A percentile compares a stretch with the other conserved stretches of the same genome.
These are phyloP conservation scores for Cicer pinnatifidum DNA, from an alignment of 306 rosid genomes.

Conservation along the genomic window DNA sequence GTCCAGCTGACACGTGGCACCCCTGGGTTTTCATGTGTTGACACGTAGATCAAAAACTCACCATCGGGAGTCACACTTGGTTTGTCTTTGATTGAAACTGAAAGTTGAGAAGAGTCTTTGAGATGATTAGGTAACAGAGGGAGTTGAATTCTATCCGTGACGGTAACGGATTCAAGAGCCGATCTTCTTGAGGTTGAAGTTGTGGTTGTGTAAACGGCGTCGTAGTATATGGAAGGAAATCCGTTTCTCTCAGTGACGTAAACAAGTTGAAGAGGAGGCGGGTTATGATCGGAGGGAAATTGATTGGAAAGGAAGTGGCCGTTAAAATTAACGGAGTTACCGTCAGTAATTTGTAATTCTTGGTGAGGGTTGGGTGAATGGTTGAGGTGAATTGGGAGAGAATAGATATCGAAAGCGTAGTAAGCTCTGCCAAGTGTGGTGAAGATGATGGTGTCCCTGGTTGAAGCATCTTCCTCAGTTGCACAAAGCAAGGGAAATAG, in stretches of 20 bases:
- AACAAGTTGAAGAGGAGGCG: conserved; percentile 51
- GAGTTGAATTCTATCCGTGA: conserved; percentile 56
- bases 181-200: conserved; percentile 43
- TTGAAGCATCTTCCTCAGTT: conserved; percentile 30
- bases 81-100: conserved; percentile 69
- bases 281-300: conserved; percentile 10
- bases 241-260: conserved; percentile 80
- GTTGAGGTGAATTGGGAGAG: conserved; percentile 48
- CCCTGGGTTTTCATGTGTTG: conserved; percentile 73
- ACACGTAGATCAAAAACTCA: conserved; percentile 60
- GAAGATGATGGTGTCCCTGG: conserved; percentile 61
- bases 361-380: conserved; percentile 11
- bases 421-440: conserved; percentile 65
- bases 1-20: conserved; percentile 70
- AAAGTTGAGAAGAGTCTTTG: not conserved
- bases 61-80: conserved; percentile 60
- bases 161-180: conserved; percentile 43
- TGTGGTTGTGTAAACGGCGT: conserved; percentile 46
- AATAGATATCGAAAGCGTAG: conserved; percentile 71
- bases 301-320: conserved; percentile 67
- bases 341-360: conserved; percentile 76
- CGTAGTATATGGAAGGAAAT: conserved; percentile 61
- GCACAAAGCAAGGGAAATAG: not conserved
- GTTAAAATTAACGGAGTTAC: conserved; percentile 74
- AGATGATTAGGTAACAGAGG: conserved; percentile 49